Evolutionary conservation across 768 basidiomycete genomes (phyloP), one percentile per base, ranked within the genome.

Genomic region (Mycena polygramma): DNA sequence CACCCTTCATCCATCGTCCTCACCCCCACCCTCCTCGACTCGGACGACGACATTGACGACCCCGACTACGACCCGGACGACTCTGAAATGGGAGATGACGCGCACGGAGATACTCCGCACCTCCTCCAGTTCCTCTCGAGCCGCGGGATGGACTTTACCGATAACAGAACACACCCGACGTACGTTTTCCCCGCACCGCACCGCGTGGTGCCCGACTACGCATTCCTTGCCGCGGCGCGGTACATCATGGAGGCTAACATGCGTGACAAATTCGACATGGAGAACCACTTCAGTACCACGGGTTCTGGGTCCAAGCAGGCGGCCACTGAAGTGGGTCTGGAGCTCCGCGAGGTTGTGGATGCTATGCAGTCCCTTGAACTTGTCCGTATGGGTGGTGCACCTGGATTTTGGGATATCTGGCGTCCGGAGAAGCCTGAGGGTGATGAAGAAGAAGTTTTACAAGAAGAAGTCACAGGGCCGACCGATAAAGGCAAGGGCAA

Each of bases 181-280:
- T 73, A 51, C 68, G 77, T 71, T 51, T 72, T 61, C 64, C 75
- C 75, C 0, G 62, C 64, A 5, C 77, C 77, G 30, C 74, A 76
- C 62, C 73, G 73, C 26, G 74, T 76, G 13, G 66, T 84, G 19
- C 86, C 86, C 0, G 89, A 90, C 72, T 90, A 89, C 76, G 78
- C 79, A 2, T 90, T 82, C 77, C 83, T 90, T 15, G 81, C 86
- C 4, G 85, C 87, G 17, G 87, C 81, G 11, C 83, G 89, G 15
- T 78, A 85, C 26, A 79, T 89, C 13, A 81, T 90, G 19, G 88
- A 90, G 72, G 81, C 83, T 39, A 90, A 89, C 67, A 63, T 90
- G 67, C 80, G 78, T 14, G 86, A 87, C 14, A 59, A 81, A 5
- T 79, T 83, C 57, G 53, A 55, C 5, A 43, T 64, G 36, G 57